Conservation (phyloP, 371 early-diverging fungal species). For the Saksenaea oblongispora region DNA sequence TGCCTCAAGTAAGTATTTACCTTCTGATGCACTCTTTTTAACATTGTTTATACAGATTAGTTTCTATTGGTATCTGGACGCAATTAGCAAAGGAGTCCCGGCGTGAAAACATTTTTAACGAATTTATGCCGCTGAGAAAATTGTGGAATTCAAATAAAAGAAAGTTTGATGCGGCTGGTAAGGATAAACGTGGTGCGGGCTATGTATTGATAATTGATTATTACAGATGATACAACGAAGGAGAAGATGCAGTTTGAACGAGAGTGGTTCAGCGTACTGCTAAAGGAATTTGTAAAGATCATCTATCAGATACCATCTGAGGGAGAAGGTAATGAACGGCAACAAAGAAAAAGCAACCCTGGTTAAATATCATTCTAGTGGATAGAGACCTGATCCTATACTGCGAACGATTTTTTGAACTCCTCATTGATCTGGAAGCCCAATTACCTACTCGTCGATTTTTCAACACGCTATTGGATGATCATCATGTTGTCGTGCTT, state of each 20-base stretch:
- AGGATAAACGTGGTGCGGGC: neutral
- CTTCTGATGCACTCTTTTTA: neutral
- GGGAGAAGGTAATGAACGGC: slow-evolving; percentile 38
- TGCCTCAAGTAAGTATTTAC: slow-evolving; percentile 56
- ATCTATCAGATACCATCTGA: slow-evolving; percentile 57
- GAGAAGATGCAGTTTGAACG: slow-evolving; percentile 55
- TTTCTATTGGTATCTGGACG: slow-evolving; percentile 76
- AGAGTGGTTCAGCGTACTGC: slow-evolving; percentile 58
- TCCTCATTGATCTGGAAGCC: slow-evolving; percentile 81
- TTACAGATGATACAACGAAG: slow-evolving; percentile 48
- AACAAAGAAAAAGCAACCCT: neutral
- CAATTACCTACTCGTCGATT: slow-evolving; percentile 92
- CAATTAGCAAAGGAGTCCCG: slow-evolving; percentile 51
- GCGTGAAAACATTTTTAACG: slow-evolving; percentile 56
- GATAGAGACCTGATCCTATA: slow-evolving; percentile 56
- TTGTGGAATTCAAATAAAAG: slow-evolving; percentile 66
- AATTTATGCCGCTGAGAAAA: slow-evolving; percentile 64
- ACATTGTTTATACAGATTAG: slow-evolving; percentile 43
- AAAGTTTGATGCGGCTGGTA: slow-evolving; percentile 52
- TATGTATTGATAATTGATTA: slow-evolving; percentile 7
- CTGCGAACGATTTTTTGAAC: slow-evolving; percentile 77
- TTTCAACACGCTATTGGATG: slow-evolving; percentile 78
- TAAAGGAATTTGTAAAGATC: slow-evolving; percentile 55
- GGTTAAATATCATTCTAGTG: slow-evolving; percentile 18
- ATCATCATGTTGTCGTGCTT: slow-evolving; percentile 74